These are phyloP conservation scores for Kalmanozyma brasiliensis DNA, from an alignment of 1,284 basidiomycete genomes.

Conservation along the genomic window DNA sequence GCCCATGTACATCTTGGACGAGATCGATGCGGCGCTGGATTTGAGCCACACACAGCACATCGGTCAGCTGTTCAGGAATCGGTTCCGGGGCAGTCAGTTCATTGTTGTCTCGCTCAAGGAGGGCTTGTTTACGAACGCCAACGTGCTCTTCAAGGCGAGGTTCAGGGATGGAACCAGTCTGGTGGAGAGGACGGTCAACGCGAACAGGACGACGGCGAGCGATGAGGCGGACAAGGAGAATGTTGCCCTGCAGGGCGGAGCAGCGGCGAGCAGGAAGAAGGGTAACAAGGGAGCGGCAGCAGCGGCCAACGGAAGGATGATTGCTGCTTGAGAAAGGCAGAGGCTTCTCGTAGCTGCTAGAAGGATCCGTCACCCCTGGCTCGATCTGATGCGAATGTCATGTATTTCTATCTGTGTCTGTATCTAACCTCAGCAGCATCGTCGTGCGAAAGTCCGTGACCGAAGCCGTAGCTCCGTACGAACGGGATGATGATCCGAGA, in stretches of 20 bases:
- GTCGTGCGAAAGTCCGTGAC: too few species aligned
- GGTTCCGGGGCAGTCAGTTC: conserved; percentile 98
- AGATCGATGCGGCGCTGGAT: conserved; percentile 96
- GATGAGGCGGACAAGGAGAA: conserved; percentile 42
- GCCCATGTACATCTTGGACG: conserved; percentile 99
- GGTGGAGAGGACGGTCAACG: conserved; percentile 73
- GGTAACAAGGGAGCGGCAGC: conserved; percentile 8
- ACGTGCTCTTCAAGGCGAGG: conserved; percentile 90
- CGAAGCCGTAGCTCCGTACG: too few species aligned
- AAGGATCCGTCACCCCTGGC: too few species aligned
- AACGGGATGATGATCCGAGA: too few species aligned
- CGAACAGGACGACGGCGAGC: conserved; percentile 33
- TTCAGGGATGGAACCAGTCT: conserved; percentile 92
- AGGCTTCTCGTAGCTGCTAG: neutral
- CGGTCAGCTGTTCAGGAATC: conserved; percentile 90
- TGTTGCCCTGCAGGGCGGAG: conserved; percentile 7
- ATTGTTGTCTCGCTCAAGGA: conserved; percentile 98
- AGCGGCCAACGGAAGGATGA: conserved; percentile 10
- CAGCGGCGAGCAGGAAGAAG: conserved; percentile 12
- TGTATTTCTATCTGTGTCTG: conserved; percentile 6
- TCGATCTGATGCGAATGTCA: too few species aligned
- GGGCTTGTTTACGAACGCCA: conserved; percentile 93
- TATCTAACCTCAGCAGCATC: too few species aligned
- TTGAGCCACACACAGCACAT: conserved; percentile 95
- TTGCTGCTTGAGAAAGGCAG: conserved; percentile 6